Evolutionary conservation across 805 yeast species (phyloP).

Genomic region (Kodamaea nitidulidarum): DNA sequence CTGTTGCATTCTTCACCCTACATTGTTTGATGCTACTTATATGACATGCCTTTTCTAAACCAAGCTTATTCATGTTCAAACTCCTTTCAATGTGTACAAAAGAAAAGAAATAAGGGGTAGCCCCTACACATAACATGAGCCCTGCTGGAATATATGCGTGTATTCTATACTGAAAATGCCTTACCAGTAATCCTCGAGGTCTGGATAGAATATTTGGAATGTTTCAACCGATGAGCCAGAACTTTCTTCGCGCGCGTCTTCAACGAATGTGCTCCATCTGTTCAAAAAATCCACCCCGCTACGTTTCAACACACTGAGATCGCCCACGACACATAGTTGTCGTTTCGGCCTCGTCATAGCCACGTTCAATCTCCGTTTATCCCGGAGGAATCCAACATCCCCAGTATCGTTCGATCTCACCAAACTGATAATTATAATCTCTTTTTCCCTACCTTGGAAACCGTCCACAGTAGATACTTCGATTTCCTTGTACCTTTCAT

Average conservation of each 20-base stretch:
- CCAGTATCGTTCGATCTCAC: constrained; percentile 72
- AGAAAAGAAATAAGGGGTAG: background rate
- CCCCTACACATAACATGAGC: too few species aligned
- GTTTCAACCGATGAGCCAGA: background rate
- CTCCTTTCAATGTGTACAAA: background rate
- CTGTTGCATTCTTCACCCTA: too few species aligned
- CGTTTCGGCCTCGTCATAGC: constrained; percentile 89
- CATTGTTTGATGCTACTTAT: too few species aligned
- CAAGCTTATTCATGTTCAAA: background rate
- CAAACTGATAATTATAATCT: constrained; percentile 71
- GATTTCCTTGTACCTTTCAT: constrained; percentile 32
- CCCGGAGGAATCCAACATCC: constrained; percentile 80
- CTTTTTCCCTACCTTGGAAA: constrained; percentile 95
- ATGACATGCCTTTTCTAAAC: too few species aligned
- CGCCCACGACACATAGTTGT: constrained; percentile 83
- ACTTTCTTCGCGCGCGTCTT: constrained; percentile 34
- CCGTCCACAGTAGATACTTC: constrained; percentile 94
- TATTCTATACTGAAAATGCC: background rate
- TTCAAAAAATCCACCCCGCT: constrained; percentile 47
- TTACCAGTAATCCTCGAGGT: constrained; percentile 24
- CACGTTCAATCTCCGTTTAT: constrained; percentile 78
- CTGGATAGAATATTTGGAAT: constrained; percentile 65
- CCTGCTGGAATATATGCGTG: background rate
- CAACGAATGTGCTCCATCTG: constrained; percentile 69
- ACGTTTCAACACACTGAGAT: constrained; percentile 61